phyloP scores from a whole-genome alignment of 2,329 filamentous ascomycete genomes.

The Ophiocordyceps polyrhachis-furcata region DNA sequence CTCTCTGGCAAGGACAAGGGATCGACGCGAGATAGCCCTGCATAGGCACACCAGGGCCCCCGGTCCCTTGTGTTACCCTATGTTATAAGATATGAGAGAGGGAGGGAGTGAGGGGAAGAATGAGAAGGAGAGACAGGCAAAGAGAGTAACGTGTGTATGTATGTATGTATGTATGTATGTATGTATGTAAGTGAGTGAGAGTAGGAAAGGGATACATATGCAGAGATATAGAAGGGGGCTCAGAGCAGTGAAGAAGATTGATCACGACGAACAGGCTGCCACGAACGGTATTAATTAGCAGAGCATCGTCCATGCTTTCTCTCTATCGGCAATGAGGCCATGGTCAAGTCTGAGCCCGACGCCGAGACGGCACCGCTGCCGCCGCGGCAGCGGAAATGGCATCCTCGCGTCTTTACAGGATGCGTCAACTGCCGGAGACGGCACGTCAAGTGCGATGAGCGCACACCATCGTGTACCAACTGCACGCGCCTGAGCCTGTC shows the following conservation, averaged over 20 bases:
- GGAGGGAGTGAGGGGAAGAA: neutral
- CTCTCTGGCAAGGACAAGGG: neutral
- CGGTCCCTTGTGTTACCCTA: neutral
- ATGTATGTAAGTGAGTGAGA: too few species aligned
- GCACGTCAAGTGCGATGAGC: constrained; percentile 11
- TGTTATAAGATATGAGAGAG: neutral
- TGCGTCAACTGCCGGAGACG: constrained; percentile 20
- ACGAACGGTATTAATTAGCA: neutral
- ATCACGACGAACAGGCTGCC: too few species aligned
- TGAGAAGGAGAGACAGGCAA: too few species aligned
- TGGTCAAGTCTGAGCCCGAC: constrained; percentile 4
- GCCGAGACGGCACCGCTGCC: constrained; percentile 1
- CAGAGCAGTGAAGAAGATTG: too few species aligned
- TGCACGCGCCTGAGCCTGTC: constrained; percentile 11
- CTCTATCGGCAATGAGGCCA: constrained; percentile 1
- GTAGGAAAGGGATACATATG: too few species aligned
- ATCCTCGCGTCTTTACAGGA: constrained; percentile 20
- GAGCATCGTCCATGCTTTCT: neutral
- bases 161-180: too few species aligned
- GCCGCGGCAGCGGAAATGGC: constrained; percentile 11
- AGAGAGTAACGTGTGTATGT: too few species aligned
- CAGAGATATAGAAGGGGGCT: too few species aligned
- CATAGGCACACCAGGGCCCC: neutral
- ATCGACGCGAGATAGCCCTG: neutral
- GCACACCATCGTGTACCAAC: constrained; percentile 17